Evolutionary conservation across 1,139 yeast genomes (phyloP).

Genomic region (Yamadazyma kanchanaburiensis): DNA sequence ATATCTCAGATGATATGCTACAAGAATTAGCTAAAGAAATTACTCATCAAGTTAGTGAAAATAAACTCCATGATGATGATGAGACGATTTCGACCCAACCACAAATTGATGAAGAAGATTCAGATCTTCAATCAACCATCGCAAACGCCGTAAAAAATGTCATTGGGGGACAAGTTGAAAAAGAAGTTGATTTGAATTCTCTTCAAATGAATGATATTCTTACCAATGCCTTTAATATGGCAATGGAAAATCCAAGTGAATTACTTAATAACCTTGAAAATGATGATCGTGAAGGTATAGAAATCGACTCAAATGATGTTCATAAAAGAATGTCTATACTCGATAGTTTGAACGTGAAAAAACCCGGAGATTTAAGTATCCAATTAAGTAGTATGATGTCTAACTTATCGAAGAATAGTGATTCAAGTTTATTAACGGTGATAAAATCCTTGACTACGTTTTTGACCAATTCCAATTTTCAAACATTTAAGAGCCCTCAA

Average conservation of each 20-base stretch:
- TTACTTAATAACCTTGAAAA: slow-evolving; percentile 49
- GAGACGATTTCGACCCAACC: slow-evolving; percentile 9
- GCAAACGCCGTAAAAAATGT: slow-evolving; percentile 25
- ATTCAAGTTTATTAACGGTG: slow-evolving; percentile 31
- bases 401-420: slow-evolving; percentile 23
- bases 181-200: slow-evolving; percentile 47
- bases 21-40: slow-evolving; percentile 34
- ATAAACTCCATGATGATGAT: too few species aligned
- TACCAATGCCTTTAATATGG: slow-evolving; percentile 72
- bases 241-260: slow-evolving; percentile 62
- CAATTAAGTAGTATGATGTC: slow-evolving; percentile 24
- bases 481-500: slow-evolving; percentile 15
- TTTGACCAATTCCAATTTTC: slow-evolving; percentile 21
- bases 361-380: slow-evolving; percentile 17
- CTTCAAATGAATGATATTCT: slow-evolving; percentile 62
- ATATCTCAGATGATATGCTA: slow-evolving; percentile 22
- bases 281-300: slow-evolving; percentile 10
- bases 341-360: slow-evolving; percentile 45
- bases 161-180: slow-evolving; percentile 14
- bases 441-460: slow-evolving; percentile 43
- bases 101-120: slow-evolving; percentile 29
- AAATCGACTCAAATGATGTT: slow-evolving; percentile 6
- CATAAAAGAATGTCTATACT: slow-evolving; percentile 52
- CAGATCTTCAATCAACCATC: slow-evolving; percentile 20
- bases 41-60: slow-evolving; percentile 30